Conservation (phyloP, 371 early-diverging fungal species). For the Cladochytrium tenue region DNA sequence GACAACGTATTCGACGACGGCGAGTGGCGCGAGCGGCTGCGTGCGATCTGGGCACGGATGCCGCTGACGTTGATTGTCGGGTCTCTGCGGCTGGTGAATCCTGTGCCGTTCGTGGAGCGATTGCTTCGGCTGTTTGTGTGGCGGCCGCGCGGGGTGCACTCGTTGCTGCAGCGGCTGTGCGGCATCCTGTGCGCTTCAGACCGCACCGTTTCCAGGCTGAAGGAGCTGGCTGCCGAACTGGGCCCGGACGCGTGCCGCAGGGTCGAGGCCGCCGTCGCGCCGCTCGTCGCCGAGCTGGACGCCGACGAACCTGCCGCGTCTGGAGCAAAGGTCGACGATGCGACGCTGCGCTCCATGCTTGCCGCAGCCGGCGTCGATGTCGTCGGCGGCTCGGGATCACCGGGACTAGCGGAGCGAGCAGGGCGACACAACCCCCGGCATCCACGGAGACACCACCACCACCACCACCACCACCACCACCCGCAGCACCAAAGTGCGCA, state of each 20-base stretch:
- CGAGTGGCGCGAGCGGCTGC: slow-evolving; percentile 28
- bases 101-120: slow-evolving; percentile 38
- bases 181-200: slow-evolving; percentile 24
- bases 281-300: background rate
- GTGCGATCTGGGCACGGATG: slow-evolving; percentile 22
- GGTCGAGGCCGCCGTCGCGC: slow-evolving; percentile 4
- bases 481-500: no score
- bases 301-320: background rate
- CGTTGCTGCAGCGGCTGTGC: slow-evolving; percentile 29
- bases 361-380: slow-evolving; percentile 10
- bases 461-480: no score
- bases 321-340: background rate
- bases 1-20: slow-evolving; percentile 31
- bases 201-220: slow-evolving; percentile 5
- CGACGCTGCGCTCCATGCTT: background rate
- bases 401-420: background rate
- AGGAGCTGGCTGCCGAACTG: background rate
- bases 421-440: slow-evolving; percentile 1
- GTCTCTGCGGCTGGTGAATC: slow-evolving; percentile 29
- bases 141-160: slow-evolving; percentile 33
- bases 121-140: slow-evolving; percentile 34
- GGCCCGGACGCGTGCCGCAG: background rate
- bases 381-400: no score
- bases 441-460: no score
- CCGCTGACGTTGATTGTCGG: slow-evolving; percentile 30